Evolutionary conservation across 441 rosid genomes (phyloP), one percentile per base, ranked within the genome.

Genomic region (Gossypium lobatum): DNA sequence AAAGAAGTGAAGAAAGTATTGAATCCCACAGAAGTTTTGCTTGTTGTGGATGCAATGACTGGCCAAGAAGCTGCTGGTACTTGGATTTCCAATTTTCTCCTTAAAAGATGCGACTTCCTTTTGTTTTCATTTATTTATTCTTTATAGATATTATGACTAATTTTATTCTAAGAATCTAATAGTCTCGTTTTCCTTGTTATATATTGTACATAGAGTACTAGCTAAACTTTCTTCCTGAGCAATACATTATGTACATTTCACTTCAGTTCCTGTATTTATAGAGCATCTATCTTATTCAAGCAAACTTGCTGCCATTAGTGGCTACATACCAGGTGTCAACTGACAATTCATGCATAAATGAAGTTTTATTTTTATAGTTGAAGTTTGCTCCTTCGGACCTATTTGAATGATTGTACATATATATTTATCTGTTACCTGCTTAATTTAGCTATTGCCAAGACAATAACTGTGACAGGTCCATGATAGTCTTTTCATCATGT

Each of bases 11-110:
- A 93, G 85, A 87, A 84, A 71, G 88, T 81, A 57, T 64, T 91
- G 69, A 95, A 90, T 83, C 97, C 98, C 63, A 90, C 96, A n/a
- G 99, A 95, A 84, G 92, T 93, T 20, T 85, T 95, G 83, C 96
- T 95, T 68, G 96, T 95, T 65, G 99, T 93, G 73, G 99, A 95
- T 89, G 98, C 98, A 73, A 95, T 95, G 97, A 93, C 99, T 57
- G 99, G 98, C 72, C 99, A 95, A 86, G 99, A 95, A 91, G 98
- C 98, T 77, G 99, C 95, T 77, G 98, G 99, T 93, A 81, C 67
- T 57, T 66, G 55, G 46, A 64, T n/a, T 73, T 76, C 63, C 26
- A 23, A 62, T 57, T 28, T 61, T 59, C 64, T 16, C 11, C 28
- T 69, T 31, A 5, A 5, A 61, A 1, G 67, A 25, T 54, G 18